Conservation (phyloP, 2,329 filamentous ascomycete species). For the Colletotrichum sublineola region DNA sequence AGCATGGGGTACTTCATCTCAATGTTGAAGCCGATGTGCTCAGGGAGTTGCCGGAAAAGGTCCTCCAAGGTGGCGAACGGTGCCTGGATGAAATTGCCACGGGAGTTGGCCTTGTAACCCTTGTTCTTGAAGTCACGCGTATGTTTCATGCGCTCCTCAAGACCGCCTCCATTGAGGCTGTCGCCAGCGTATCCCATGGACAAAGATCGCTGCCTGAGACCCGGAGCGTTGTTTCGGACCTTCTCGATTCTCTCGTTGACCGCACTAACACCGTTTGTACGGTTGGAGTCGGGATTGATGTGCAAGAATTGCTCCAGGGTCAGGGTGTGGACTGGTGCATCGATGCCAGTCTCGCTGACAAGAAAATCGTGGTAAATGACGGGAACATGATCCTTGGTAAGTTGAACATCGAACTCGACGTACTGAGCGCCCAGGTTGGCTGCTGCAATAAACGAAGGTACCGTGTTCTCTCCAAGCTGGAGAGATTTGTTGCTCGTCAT, state of each 20-base stretch:
- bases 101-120: constrained; percentile 95
- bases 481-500: constrained; percentile 84
- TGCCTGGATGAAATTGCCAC: constrained; percentile 94
- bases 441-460: constrained; percentile 95
- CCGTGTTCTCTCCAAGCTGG: constrained; percentile 95
- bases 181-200: constrained; percentile 66
- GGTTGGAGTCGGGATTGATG: constrained; percentile 71
- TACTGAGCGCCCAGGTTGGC: constrained; percentile 89
- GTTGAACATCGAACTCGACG: constrained; percentile 87
- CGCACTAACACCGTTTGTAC: constrained; percentile 43
- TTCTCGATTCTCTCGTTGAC: constrained; percentile 49
- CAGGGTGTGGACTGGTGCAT: constrained; percentile 94
- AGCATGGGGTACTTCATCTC: constrained; percentile 99
- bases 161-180: constrained; percentile 50
- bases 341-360: constrained; percentile 96
- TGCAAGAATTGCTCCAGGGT: constrained; percentile 97
- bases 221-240: constrained; percentile 49
- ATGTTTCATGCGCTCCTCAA: constrained; percentile 93
- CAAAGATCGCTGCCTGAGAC: constrained; percentile 62
- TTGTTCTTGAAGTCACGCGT: constrained; percentile 95
- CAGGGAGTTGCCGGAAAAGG: constrained; percentile 86
- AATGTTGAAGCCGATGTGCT: constrained; percentile 94
- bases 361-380: constrained; percentile 99
- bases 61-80: constrained; percentile 96
- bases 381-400: constrained; percentile 98